Base-by-base conservation (phyloP, 1,139 yeast genomes). In the Nakaseomyces kungkrabaensis region DNA sequence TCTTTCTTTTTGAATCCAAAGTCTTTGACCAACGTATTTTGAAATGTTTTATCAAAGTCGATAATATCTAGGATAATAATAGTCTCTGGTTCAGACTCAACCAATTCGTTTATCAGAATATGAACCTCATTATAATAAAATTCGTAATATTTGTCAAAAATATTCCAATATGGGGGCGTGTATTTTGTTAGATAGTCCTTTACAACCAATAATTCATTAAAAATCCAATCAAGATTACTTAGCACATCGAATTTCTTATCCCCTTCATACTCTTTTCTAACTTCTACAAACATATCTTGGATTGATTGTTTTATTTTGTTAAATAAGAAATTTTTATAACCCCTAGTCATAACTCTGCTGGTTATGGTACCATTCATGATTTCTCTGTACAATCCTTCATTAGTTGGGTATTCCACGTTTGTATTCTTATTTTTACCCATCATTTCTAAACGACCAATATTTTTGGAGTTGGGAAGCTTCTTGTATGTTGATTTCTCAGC, bases 221-320 rank as follows among this genome's bases (percentile, higher is more conserved):
- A 89, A 22, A 90, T 76, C 94, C 97, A 90, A 51, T 81, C 83
- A 48, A 90, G 70, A 54, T 85, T 81, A 41, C 83, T 84, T 54
- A 85, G 74, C 1, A 90, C 79, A 24, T 73, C 75, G 65, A 80
- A 78, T 43, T 72, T 73, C 45, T 59, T 63, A 7, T 59, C 68
- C 51, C 77, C 79, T 10, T 76, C 71, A 59, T 76, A 84, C 49
- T 83, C 81, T 47, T 78, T 69, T 57, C 72, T 66, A 60, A 92
- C 86, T 53, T 81, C 81, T 43, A 74, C 71, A 67, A 87, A 89
- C 17, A 84, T 81, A 22, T 81, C 86, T 36, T 69, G 72, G 17
- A 90, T 76, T 17, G 85, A 75, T 47, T 74, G 76, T 59, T 79
- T 78, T 43, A 89, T 70, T 51, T 79, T 77, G 36, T 75, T 75